A percentile compares a stretch with the other conserved stretches of the same genome.
Conservation (phyloP, 352 stramenopile genomes). For the Pythium coloratum region DNA sequence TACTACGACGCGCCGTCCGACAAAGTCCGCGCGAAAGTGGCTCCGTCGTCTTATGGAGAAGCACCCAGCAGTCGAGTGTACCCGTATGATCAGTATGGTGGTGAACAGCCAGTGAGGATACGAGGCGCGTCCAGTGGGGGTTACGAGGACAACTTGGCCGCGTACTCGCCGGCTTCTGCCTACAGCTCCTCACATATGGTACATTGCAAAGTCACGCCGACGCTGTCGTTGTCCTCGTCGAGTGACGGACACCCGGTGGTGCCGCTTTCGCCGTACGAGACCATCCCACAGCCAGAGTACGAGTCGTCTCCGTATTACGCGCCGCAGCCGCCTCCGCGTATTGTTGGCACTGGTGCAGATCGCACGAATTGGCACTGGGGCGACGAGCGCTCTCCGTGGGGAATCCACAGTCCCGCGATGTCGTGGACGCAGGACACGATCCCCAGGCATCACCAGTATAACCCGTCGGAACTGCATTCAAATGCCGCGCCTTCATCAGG, state of each 20-base stretch:
- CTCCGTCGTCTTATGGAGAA: neutral
- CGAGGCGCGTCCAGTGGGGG: neutral
- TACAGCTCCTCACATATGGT: neutral
- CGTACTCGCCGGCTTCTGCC: conserved; percentile 1
- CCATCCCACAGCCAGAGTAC: conserved; percentile 8
- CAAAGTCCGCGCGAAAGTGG: conserved; percentile 3
- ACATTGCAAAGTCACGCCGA: conserved; percentile 14
- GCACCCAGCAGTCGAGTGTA: conserved; percentile 18
- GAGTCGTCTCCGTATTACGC: conserved; percentile 19
- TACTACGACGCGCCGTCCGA: conserved; percentile 7
- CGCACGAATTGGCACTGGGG: conserved; percentile 7
- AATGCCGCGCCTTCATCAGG: neutral
- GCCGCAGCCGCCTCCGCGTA: neutral
- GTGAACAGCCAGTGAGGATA: neutral
- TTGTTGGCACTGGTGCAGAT: neutral
- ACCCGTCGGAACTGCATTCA: neutral
- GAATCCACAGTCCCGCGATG: neutral
- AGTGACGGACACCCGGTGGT: conserved; percentile 11
- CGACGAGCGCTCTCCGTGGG: neutral
- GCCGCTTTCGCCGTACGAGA: conserved; percentile 17
- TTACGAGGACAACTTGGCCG: neutral
- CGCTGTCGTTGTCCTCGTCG: conserved; percentile 11
- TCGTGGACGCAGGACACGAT: conserved; percentile 1
- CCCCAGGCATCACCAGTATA: conserved; percentile 18
- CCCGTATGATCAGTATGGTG: conserved; percentile 17